These are phyloP conservation scores for Calonectria hawksworthii DNA, from an alignment of 2,329 filamentous ascomycete genomes.

Conservation along the genomic window DNA sequence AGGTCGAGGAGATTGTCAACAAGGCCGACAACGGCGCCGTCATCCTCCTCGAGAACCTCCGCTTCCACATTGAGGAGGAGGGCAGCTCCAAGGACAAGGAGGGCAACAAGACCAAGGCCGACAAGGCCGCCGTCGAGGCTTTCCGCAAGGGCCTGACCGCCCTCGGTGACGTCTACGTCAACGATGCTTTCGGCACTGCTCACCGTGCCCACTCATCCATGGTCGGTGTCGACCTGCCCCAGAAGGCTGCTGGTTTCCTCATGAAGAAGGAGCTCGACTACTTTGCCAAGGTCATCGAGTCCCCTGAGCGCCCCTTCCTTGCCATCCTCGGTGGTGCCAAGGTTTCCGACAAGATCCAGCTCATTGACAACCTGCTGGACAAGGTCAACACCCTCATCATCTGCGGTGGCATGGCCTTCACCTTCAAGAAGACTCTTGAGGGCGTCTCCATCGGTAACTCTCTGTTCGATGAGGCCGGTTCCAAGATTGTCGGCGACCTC, in stretches of 20 bases:
- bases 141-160: conserved; percentile 97
- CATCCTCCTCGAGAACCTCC: conserved; percentile 95
- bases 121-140: conserved; percentile 90
- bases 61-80: conserved; percentile 98
- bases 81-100: conserved; percentile 93
- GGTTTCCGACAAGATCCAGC: conserved; percentile 99
- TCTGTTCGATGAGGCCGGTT: conserved; percentile 93
- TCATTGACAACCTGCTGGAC: conserved; percentile 98
- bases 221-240: conserved; percentile 95
- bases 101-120: conserved; percentile 98
- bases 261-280: conserved; percentile 99
- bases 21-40: conserved; percentile 85
- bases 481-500: conserved; percentile 89
- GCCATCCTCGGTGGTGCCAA: conserved; percentile 98
- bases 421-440: conserved; percentile 99
- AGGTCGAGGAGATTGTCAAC: conserved; percentile 92
- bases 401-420: conserved; percentile 99
- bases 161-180: conserved; percentile 96
- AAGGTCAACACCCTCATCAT: conserved; percentile 98
- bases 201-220: conserved; percentile 99
- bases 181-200: conserved; percentile 98
- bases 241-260: conserved; percentile 97
- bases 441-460: conserved; percentile 89
- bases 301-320: conserved; percentile 94
- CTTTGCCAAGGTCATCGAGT: conserved; percentile 97